Conservation (phyloP, 2,329 filamentous ascomycete species). For the Ceratocystis alfenasii region DNA sequence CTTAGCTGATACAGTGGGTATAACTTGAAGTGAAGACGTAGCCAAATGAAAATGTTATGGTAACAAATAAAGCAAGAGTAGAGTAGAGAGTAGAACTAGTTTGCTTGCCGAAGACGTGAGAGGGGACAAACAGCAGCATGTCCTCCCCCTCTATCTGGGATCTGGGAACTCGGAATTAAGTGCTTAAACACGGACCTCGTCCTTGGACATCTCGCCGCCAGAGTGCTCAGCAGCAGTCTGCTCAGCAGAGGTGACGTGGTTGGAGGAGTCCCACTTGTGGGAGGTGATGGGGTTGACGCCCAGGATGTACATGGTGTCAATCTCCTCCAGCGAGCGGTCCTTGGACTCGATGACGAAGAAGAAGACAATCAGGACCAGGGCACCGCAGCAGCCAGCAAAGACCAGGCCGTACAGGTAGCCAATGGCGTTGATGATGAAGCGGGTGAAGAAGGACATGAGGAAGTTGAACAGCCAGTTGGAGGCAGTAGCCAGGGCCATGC, state of each 20-base stretch:
- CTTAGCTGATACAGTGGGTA: conserved; percentile 8
- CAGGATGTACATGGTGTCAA: conserved; percentile 61
- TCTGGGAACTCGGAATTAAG: background rate
- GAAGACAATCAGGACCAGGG: conserved; percentile 54
- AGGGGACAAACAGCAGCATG: background rate
- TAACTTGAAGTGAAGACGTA: conserved; percentile 8
- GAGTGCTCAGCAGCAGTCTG: conserved; percentile 21
- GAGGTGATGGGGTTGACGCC: conserved; percentile 40
- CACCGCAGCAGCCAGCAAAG: conserved; percentile 55
- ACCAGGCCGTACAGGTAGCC: conserved; percentile 60
- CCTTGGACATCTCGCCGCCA: conserved; percentile 20
- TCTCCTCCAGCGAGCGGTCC: conserved; percentile 60
- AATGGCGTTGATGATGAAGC: conserved; percentile 59
- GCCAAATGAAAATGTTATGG: background rate
- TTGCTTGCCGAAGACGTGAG: background rate
- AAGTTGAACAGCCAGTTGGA: conserved; percentile 58
- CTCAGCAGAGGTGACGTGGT: conserved; percentile 19
- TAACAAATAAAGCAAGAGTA: conserved; percentile 4
- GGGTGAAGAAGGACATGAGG: conserved; percentile 45
- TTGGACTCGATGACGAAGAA: conserved; percentile 66
- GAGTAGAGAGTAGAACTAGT: background rate
- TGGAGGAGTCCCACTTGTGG: conserved; percentile 29
- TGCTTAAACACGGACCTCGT: conserved; percentile 19
- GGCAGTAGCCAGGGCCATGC: conserved; percentile 45
- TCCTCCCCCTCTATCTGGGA: background rate